Percentiles rank a stretch among this genome's conserved stretches.
These are phyloP conservation scores for Macrolepiota dolichaula DNA, from an alignment of 768 basidiomycete genomes.

Conservation along the genomic window DNA sequence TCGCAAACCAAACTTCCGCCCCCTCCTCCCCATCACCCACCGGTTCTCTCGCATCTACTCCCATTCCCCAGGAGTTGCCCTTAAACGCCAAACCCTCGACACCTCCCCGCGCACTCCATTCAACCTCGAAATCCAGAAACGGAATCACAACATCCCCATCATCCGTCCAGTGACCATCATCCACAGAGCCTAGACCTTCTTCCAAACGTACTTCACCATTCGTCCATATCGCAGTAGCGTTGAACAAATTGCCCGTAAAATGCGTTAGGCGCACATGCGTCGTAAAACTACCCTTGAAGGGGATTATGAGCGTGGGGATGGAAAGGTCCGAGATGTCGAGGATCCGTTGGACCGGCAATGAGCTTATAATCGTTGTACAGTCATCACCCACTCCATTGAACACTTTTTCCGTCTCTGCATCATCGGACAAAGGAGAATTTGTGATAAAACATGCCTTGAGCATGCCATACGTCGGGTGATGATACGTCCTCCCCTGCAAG, in stretches of 20 bases:
- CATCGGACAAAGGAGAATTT: neutral
- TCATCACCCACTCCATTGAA: too few species aligned
- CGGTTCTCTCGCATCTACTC: conserved; percentile 26
- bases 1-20: conserved; percentile 37
- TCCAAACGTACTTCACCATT: conserved; percentile 26
- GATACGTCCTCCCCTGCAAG: neutral
- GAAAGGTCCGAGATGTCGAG: conserved; percentile 22
- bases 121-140: conserved; percentile 32
- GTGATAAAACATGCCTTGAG: neutral
- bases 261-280: conserved; percentile 33
- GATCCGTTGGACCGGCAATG: conserved; percentile 21
- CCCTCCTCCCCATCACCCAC: conserved; percentile 26
- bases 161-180: neutral
- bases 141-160: conserved; percentile 27
- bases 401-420: neutral
- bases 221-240: conserved; percentile 34
- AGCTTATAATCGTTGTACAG: neutral
- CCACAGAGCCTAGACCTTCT: conserved; percentile 22
- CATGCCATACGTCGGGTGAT: neutral
- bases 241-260: conserved; percentile 35
- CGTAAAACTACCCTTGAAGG: conserved; percentile 28
- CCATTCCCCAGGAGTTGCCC: conserved; percentile 38
- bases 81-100: conserved; percentile 35
- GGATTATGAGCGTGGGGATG: conserved; percentile 31
- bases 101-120: conserved; percentile 29